A percentile compares a stretch with the other conserved stretches of the same genome.
These are phyloP conservation scores for Eruca vesicaria DNA, from an alignment of 441 rosid genomes.

Conservation along the genomic window DNA sequence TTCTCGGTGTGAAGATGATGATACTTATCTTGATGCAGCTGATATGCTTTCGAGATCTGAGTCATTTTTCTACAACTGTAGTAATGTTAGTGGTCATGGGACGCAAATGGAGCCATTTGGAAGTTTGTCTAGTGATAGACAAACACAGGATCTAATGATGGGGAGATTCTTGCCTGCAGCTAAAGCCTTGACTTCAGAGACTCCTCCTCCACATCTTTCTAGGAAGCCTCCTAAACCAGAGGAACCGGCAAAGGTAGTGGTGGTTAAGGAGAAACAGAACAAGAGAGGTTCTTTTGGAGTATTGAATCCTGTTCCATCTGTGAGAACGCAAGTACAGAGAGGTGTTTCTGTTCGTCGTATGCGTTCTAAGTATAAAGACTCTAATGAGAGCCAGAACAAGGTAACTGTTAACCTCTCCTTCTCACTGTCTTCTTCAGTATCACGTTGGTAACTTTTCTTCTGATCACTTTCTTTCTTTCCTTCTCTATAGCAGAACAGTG, in stretches of 20 bases:
- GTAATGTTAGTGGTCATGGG: slow-evolving; percentile 49
- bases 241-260: slow-evolving; percentile 38
- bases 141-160: slow-evolving; percentile 82
- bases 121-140: slow-evolving; percentile 39
- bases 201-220: slow-evolving; percentile 48
- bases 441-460: not conserved
- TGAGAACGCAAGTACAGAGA: slow-evolving; percentile 43
- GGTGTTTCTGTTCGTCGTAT: slow-evolving; percentile 42
- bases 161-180: slow-evolving; percentile 94
- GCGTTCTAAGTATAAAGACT: slow-evolving; percentile 42
- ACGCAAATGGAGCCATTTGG: slow-evolving; percentile 42
- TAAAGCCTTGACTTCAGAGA: slow-evolving; percentile 81
- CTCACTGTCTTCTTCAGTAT: not conserved
- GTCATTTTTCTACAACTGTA: slow-evolving; percentile 72
- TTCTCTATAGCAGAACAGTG: slow-evolving; percentile 25
- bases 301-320: slow-evolving; percentile 59
- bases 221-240: slow-evolving; percentile 47
- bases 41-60: slow-evolving; percentile 71
- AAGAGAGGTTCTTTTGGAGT: slow-evolving; percentile 52
- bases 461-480: not conserved
- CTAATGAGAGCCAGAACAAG: slow-evolving; percentile 26
- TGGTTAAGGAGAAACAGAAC: slow-evolving; percentile 29
- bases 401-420: slow-evolving; percentile 30
- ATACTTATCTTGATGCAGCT: slow-evolving; percentile 32
- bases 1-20: slow-evolving; percentile 31